Evolutionary conservation across 2,329 filamentous ascomycete genomes (phyloP), one percentile per base, ranked within the genome.

Genomic region (Dothistroma pini): DNA sequence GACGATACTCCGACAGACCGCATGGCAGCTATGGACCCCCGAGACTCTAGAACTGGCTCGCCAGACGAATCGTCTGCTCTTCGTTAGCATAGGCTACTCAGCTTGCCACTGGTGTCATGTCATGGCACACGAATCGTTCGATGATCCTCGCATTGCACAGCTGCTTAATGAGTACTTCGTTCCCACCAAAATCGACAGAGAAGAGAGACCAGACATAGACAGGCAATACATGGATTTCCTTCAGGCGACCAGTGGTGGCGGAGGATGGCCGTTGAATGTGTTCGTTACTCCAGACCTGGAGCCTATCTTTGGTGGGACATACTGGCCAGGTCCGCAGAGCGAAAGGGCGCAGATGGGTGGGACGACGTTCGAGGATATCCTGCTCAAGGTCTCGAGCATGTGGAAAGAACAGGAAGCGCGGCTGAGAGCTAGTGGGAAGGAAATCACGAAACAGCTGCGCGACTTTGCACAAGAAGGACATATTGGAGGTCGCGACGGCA

Each of bases 221-320:
- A 87, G 90, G 63, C 93, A 97, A 66, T 97, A 97, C 75, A 97
- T 97, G 91, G 96, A 96, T 78, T 99, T 96, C 75, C 89, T 96
- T 47, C 92, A 97, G 74, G 93, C 93, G 1, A 93, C 95, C 11
- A 96, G 89, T 61, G 92, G 90, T 21, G 88, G 86, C 1, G 93
- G 92, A 10, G 95, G 95, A 44, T 97, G 95, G 93, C 95, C 95
- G 0, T 79, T 97, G 63, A 97, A 97, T 72, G 88, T 96, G n/a
- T 97, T 99, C 74, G 83, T 97, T 32, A 99, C 95, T 0, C 92
- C 95, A 0, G 88, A 96, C 68, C 83, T 97, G 29, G 89, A 96
- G 71, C 95, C 95, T 0, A 89, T 99, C 10, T 97, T 97, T 76
- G 95, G 95, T 41, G 93, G 93, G 25, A 97, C 93, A 9, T 97